Evolutionary conservation across 768 basidiomycete species (phyloP), one percentile per base, ranked within the genome.

Genomic region (Gyrodon lividus): DNA sequence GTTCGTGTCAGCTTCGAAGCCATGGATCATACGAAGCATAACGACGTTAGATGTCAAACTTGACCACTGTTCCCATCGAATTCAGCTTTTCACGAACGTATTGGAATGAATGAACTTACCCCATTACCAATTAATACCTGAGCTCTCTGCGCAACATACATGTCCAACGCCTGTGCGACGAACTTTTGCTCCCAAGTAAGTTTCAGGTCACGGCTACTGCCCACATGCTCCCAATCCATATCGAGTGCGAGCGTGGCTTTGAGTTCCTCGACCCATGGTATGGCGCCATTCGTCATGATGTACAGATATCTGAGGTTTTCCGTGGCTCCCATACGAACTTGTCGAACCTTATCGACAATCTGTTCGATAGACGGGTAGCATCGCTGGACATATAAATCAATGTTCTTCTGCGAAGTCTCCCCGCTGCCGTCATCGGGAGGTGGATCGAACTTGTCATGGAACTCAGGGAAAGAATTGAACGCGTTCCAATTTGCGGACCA

Each of bases 71-170:
- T 46, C 31, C 17, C n/a, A 7, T 26, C 5, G 7, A 26, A 37
- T 40, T 66, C 20, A 58, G 53, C 31, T 34, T 19, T 7, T 28
- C 24, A 26, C 39, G 5, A 10, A 9, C 10, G 7, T 26, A 28
- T 5, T 4, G 0, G 2, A 33, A 46, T 19, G n/a, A 5, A 30
- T 6, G 17, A 6, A 56, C 78, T 57, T 38, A 79, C 78, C 58
- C 81, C 81, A 45, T 82, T 81, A 1, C 80, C 81, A 31, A 82
- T 65, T 50, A 82, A 76, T 17, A 75, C 70, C 50, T 79, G 73
- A 10, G 80, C 77, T 42, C 69, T 64, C 48, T 72, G 64, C 19
- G 73, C 78, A 30, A 82, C 67, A 43, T 71, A 70, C 78, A 82
- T 82, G 57, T 82, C 80, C 47, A 81, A 48, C 38, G 71, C 73